A percentile compares a stretch with the other conserved stretches of the same genome.
Evolutionary conservation across 768 basidiomycete genomes (phyloP).

Genomic region (Scleroderma bovista): DNA sequence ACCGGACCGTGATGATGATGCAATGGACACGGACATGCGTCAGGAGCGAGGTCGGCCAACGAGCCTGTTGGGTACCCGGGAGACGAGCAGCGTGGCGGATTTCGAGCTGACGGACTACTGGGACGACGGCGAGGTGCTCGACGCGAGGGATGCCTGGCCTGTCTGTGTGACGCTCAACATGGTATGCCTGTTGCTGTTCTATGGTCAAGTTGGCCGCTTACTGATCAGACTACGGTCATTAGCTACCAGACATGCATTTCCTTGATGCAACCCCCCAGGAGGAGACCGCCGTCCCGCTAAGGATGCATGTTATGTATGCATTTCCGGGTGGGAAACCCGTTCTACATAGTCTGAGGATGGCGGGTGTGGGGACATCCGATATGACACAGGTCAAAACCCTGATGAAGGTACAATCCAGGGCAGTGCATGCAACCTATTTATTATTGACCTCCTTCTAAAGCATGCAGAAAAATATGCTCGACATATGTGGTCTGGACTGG

Average conservation of each 20-base stretch:
- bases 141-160: slow-evolving; percentile 64
- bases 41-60: slow-evolving; percentile 6
- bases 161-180: slow-evolving; percentile 74
- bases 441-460: slow-evolving; percentile 31
- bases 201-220: background rate
- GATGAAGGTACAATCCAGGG: slow-evolving; percentile 35
- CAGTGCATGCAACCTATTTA: background rate
- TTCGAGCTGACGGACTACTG: slow-evolving; percentile 86
- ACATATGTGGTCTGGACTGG: slow-evolving; percentile 50
- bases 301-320: slow-evolving; percentile 60
- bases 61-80: slow-evolving; percentile 54
- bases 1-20: slow-evolving; percentile 12
- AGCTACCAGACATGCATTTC: slow-evolving; percentile 59
- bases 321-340: slow-evolving; percentile 39
- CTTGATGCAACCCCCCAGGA: slow-evolving; percentile 72
- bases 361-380: slow-evolving; percentile 59
- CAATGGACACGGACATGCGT: slow-evolving; percentile 43
- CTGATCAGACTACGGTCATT: background rate
- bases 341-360: slow-evolving; percentile 58
- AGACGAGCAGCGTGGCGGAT: slow-evolving; percentile 51
- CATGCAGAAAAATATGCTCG: slow-evolving; percentile 61
- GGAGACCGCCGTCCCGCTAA: slow-evolving; percentile 59
- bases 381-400: slow-evolving; percentile 43
- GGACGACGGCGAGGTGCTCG: slow-evolving; percentile 73
- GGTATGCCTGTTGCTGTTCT: slow-evolving; percentile 31